These are phyloP conservation scores for Plectranthus barbatus DNA, from an alignment of 257 asterid species.

Conservation along the genomic window DNA sequence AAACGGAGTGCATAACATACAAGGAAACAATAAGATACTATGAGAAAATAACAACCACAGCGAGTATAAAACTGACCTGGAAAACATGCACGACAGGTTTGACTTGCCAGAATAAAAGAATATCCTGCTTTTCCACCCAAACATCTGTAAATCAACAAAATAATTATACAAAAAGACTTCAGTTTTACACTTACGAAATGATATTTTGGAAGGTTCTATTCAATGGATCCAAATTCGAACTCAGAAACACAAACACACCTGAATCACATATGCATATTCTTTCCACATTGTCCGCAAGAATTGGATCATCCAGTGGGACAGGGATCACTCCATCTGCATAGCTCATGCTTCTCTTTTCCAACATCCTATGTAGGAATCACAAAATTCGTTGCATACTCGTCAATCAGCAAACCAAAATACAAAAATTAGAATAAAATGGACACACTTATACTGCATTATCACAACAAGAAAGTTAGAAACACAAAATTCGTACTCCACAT, in stretches of 20 bases:
- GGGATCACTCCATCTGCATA: slow-evolving; percentile 74
- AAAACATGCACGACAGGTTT: slow-evolving; percentile 79
- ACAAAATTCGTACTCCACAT: neutral
- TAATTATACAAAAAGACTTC: neutral
- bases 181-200: neutral
- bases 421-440: neutral
- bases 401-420: neutral
- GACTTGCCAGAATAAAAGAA: slow-evolving; percentile 98
- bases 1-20: neutral
- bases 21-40: neutral
- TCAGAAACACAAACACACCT: slow-evolving; percentile 33
- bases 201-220: neutral
- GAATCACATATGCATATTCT: slow-evolving; percentile 81
- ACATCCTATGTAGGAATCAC: slow-evolving; percentile 42
- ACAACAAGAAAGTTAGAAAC: neutral
- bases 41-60: neutral
- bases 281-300: slow-evolving; percentile 69
- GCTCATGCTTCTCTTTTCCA: slow-evolving; percentile 93
- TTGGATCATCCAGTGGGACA: slow-evolving; percentile 62
- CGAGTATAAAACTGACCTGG: slow-evolving; percentile 53
- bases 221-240: neutral
- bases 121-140: slow-evolving; percentile 66
- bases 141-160: slow-evolving; percentile 42
- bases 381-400: neutral
- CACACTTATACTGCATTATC: neutral